Percentiles rank a stretch among this genome's conserved stretches.
These are phyloP conservation scores for Microbotryum scabiosae DNA, from an alignment of 1,284 basidiomycete species.

Conservation along the genomic window DNA sequence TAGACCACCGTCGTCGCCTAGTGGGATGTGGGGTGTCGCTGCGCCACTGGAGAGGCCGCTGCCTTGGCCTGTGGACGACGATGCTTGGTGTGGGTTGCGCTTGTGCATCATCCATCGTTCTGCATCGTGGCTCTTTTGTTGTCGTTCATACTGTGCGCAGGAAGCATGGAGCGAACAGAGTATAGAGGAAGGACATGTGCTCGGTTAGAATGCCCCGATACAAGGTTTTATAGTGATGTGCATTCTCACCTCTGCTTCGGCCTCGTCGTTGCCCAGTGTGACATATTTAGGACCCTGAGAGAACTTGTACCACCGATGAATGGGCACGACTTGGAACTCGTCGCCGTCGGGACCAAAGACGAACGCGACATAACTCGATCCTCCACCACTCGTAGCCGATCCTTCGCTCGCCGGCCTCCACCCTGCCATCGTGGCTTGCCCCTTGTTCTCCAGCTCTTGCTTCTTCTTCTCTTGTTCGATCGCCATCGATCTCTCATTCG, in stretches of 20 bases:
- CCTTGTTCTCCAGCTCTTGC: constrained; percentile 2
- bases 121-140: constrained; percentile 59
- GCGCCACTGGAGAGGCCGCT: constrained; percentile 43
- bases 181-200: too few relatives aligned
- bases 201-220: too few relatives aligned
- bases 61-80: constrained; percentile 25
- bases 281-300: constrained; percentile 67
- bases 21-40: constrained; percentile 49
- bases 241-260: constrained; percentile 54
- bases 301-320: constrained; percentile 82
- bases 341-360: constrained; percentile 35
- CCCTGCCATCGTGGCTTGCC: constrained; percentile 6
- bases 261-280: constrained; percentile 60
- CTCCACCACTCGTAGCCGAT: constrained; percentile 27
- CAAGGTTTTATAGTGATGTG: background rate
- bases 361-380: constrained; percentile 37
- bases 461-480: background rate
- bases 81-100: constrained; percentile 23
- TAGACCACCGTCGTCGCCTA: background rate
- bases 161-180: background rate
- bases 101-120: constrained; percentile 58
- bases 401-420: constrained; percentile 23
- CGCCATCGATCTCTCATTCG: constrained; percentile 44
- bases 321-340: constrained; percentile 73
- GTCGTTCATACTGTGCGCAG: constrained; percentile 14